phyloP scores from a whole-genome alignment of 2,329 filamentous ascomycete genomes.

The Colletotrichum simmondsii region DNA sequence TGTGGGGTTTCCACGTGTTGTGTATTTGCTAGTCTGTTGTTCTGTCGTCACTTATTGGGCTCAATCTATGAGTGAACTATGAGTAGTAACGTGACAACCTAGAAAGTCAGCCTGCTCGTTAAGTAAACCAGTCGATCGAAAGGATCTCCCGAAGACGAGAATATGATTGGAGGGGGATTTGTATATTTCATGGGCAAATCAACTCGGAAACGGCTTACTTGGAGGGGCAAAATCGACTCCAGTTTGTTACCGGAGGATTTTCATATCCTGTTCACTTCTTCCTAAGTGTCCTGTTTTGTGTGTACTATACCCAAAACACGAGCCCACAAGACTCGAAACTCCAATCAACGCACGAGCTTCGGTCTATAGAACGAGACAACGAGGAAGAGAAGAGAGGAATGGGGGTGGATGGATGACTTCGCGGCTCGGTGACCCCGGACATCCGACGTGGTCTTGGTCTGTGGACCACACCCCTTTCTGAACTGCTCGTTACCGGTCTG shows the following conservation, averaged over 20 bases:
- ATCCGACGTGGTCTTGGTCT: neutral
- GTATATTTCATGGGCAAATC: neutral
- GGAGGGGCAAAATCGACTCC: neutral
- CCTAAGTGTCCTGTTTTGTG: neutral
- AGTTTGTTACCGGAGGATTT: neutral
- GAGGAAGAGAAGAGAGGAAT: neutral
- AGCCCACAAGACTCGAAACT: neutral
- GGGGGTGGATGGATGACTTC: neutral
- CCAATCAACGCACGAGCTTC: neutral
- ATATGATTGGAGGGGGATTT: neutral
- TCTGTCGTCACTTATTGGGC: neutral
- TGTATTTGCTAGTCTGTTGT: no score
- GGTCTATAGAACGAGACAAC: neutral
- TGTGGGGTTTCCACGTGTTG: neutral
- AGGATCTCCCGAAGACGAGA: neutral
- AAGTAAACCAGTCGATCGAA: neutral
- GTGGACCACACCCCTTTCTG: neutral
- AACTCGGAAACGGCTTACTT: no score
- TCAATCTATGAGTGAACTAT: neutral
- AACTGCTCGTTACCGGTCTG: neutral
- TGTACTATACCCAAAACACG: neutral
- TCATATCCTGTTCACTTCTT: neutral
- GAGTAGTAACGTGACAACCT: neutral
- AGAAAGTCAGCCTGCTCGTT: neutral
- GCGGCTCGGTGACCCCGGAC: neutral